Conservation (phyloP, 495 filamentous ascomycete species). For the Mycothermus thermophilus region DNA sequence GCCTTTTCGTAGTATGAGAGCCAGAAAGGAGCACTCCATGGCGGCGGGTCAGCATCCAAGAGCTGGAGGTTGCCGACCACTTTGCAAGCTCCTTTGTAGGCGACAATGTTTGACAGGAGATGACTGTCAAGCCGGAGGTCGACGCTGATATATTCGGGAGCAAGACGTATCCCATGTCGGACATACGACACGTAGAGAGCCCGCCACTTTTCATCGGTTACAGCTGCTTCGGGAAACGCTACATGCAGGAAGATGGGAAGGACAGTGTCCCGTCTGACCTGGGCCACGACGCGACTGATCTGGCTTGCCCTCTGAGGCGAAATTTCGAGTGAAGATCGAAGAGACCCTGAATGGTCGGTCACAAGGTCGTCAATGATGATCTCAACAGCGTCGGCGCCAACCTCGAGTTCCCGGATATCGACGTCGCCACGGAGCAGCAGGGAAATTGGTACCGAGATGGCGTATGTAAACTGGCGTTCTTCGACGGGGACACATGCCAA, state of each 20-base stretch:
- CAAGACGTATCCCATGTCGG: conserved; percentile 48
- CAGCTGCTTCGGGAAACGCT: conserved; percentile 26
- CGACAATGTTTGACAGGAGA: conserved; percentile 33
- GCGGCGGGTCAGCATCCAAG: conserved; percentile 22
- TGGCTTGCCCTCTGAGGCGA: conserved; percentile 30
- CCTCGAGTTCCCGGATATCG: conserved; percentile 46
- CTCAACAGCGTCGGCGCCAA: conserved; percentile 56
- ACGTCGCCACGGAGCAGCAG: conserved; percentile 34
- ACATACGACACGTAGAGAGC: conserved; percentile 42
- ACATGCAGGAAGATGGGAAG: conserved; percentile 54
- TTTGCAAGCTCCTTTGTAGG: conserved; percentile 45
- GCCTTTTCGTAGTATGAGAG: conserved; percentile 42
- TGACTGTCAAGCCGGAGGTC: conserved; percentile 42
- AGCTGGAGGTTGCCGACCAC: conserved; percentile 47
- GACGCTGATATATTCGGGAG: conserved; percentile 52
- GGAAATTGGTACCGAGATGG: conserved; percentile 45
- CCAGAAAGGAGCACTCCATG: conserved; percentile 46
- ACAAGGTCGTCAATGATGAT: conserved; percentile 44
- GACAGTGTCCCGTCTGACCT: conserved; percentile 44
- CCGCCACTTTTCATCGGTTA: conserved; percentile 15
- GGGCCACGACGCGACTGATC: conserved; percentile 40
- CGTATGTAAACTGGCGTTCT: conserved; percentile 48
- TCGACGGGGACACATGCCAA: conserved; percentile 48
- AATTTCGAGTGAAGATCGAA: conserved; percentile 32
- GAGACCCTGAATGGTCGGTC: conserved; percentile 20